Evolutionary conservation across 768 basidiomycete genomes (phyloP).

Genomic region (Fomitopsis pulvina): DNA sequence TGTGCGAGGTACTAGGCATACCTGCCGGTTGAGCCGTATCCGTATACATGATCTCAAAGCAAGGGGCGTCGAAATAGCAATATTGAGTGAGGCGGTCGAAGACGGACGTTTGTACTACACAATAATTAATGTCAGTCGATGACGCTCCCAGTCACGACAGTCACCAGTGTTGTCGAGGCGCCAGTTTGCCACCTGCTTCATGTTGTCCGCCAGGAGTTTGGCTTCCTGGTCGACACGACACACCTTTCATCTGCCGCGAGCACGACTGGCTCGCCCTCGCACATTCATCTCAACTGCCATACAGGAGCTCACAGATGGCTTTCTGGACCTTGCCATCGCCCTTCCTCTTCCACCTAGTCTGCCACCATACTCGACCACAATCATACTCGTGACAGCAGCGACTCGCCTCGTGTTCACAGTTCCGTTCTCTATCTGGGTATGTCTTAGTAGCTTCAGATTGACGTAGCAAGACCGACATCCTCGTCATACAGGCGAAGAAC

Average conservation of each 20-base stretch:
- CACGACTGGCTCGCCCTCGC: slow-evolving; percentile 1
- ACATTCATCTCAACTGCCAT: slow-evolving; percentile 19
- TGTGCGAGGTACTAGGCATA: too few relatives aligned
- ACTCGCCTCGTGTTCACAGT: slow-evolving; percentile 54
- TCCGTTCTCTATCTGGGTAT: slow-evolving; percentile 75
- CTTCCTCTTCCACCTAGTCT: slow-evolving; percentile 64
- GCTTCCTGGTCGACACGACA: not conserved
- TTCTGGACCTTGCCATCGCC: slow-evolving; percentile 70
- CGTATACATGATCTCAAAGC: too few relatives aligned
- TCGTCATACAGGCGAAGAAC: slow-evolving; percentile 44
- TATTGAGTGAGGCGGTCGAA: too few relatives aligned
- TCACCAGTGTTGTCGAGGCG: too few relatives aligned
- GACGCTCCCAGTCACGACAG: too few relatives aligned
- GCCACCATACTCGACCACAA: slow-evolving; percentile 69
- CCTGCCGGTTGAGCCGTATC: too few relatives aligned
- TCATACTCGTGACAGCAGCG: slow-evolving; percentile 60
- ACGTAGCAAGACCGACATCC: not conserved
- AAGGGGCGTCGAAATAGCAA: too few relatives aligned
- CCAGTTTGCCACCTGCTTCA: not conserved
- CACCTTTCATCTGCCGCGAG: not conserved
- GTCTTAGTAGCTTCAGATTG: slow-evolving; percentile 12
- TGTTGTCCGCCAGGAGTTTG: not conserved
- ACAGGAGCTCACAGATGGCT: slow-evolving; percentile 39
- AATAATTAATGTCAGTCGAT: too few relatives aligned
- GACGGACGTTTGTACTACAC: too few relatives aligned